Conservation (phyloP, 768 basidiomycete genomes). For the Pleurotus citrinopileatus region DNA sequence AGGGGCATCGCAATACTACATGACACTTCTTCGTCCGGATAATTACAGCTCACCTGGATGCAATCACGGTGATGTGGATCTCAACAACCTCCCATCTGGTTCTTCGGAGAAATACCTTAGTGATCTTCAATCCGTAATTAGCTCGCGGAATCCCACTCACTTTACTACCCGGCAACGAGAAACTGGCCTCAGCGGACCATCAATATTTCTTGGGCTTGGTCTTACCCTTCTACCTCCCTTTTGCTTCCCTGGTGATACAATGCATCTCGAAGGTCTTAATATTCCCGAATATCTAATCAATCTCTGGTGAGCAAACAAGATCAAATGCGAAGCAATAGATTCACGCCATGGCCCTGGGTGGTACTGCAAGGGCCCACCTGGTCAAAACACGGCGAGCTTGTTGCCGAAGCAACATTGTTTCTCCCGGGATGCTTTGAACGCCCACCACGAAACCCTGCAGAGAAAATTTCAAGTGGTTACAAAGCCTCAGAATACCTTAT, state of each 20-base stretch:
- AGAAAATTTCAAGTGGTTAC: conserved; percentile 25
- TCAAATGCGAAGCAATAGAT: neutral
- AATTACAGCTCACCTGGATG: conserved; percentile 20
- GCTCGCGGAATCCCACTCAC: conserved; percentile 13
- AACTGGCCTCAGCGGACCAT: conserved; percentile 34
- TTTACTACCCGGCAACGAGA: conserved; percentile 23
- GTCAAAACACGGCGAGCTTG: conserved; percentile 23
- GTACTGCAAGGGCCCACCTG: conserved; percentile 19
- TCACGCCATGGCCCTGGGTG: conserved; percentile 21
- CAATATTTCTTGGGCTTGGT: conserved; percentile 31
- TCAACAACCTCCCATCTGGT: conserved; percentile 10
- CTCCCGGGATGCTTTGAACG: conserved; percentile 30
- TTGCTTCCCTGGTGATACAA: conserved; percentile 37
- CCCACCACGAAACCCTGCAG: conserved; percentile 28
- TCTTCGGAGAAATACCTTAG: conserved; percentile 13
- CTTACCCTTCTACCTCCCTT: conserved; percentile 25
- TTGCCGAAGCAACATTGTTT: conserved; percentile 20
- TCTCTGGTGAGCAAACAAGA: conserved; percentile 23
- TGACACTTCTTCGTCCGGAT: conserved; percentile 23
- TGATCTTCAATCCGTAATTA: conserved; percentile 13
- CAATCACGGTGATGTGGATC: conserved; percentile 21
- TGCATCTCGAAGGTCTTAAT: conserved; percentile 34
- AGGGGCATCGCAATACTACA: conserved; percentile 28
- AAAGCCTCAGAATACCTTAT: conserved; percentile 15
- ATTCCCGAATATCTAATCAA: conserved; percentile 35